These are phyloP conservation scores for Ceratobasidium sp. DNA, from an alignment of 1,284 basidiomycete species.

Conservation along the genomic window DNA sequence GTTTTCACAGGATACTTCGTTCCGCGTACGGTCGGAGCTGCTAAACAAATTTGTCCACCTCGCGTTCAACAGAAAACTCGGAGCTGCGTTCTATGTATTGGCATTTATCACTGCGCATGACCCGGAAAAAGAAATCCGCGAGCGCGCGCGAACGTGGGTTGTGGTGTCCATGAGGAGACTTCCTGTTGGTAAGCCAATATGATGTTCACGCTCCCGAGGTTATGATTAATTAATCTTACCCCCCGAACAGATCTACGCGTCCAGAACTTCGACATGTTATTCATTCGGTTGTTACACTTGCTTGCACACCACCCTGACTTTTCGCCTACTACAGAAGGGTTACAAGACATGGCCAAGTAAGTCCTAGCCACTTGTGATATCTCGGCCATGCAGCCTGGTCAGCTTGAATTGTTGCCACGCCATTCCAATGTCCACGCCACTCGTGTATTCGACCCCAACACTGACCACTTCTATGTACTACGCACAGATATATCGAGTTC, in stretches of 20 bases:
- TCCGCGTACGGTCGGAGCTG: conserved; percentile 85
- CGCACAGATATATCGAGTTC: conserved; percentile 85
- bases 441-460: conserved; percentile 18
- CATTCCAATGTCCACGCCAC: conserved; percentile 24
- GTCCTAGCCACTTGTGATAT: conserved; percentile 50
- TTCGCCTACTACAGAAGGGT: conserved; percentile 65
- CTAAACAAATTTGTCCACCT: conserved; percentile 80
- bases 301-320: conserved; percentile 97
- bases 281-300: conserved; percentile 88
- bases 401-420: conserved; percentile 22
- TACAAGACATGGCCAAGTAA: conserved; percentile 81
- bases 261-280: conserved; percentile 81
- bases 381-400: neutral
- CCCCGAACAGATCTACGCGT: conserved; percentile 67
- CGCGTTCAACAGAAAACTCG: conserved; percentile 72
- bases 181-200: conserved; percentile 61
- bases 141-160: conserved; percentile 69
- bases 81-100: conserved; percentile 82
- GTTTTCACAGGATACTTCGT: conserved; percentile 81
- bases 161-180: conserved; percentile 63
- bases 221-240: conserved; percentile 35
- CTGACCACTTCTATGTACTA: conserved; percentile 1
- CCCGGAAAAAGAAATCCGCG: conserved; percentile 85
- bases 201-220: neutral
- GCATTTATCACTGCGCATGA: conserved; percentile 93